phyloP scores from a whole-genome alignment of 1,284 basidiomycete species.

The Xerocomus tenax region DNA sequence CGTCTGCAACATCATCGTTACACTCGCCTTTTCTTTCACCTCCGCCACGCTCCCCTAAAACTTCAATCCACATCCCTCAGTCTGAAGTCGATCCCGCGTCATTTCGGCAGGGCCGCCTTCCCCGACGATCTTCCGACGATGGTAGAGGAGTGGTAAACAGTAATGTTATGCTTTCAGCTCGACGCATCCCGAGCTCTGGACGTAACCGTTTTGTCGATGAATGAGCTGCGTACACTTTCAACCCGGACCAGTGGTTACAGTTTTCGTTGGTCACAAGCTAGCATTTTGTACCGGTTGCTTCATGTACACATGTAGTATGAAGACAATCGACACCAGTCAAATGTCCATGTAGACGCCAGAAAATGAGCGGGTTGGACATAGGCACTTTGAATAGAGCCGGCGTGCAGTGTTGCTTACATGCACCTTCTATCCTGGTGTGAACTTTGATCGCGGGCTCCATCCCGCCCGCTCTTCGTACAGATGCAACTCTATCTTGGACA shows the following conservation, averaged over 20 bases:
- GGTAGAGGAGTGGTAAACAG: slow-evolving; percentile 4
- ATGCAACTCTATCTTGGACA: slow-evolving; percentile 69
- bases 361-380: not conserved
- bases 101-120: slow-evolving; percentile 4
- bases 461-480: not conserved
- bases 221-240: slow-evolving; percentile 6
- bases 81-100: slow-evolving; percentile 6
- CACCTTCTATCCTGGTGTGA: not conserved
- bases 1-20: slow-evolving; percentile 13
- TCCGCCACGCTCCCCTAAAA: slow-evolving; percentile 23
- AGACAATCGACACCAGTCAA: not conserved
- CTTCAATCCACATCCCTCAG: slow-evolving; percentile 3
- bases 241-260: not conserved
- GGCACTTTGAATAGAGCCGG: not conserved
- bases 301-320: not conserved
- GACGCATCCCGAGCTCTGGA: slow-evolving; percentile 13
- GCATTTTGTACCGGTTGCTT: slow-evolving; percentile 7
- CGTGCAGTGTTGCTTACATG: not conserved
- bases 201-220: slow-evolving; percentile 11
- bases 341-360: too few species aligned
- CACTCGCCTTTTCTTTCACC: slow-evolving; percentile 21
- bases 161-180: slow-evolving; percentile 13
- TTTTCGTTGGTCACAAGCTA: not conserved
- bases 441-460: not conserved
- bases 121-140: slow-evolving; percentile 15